Percentiles rank a stretch among this genome's conserved stretches.
Evolutionary conservation across 1,284 basidiomycete species (phyloP).

Genomic region (Fomitopsis pinicola): DNA sequence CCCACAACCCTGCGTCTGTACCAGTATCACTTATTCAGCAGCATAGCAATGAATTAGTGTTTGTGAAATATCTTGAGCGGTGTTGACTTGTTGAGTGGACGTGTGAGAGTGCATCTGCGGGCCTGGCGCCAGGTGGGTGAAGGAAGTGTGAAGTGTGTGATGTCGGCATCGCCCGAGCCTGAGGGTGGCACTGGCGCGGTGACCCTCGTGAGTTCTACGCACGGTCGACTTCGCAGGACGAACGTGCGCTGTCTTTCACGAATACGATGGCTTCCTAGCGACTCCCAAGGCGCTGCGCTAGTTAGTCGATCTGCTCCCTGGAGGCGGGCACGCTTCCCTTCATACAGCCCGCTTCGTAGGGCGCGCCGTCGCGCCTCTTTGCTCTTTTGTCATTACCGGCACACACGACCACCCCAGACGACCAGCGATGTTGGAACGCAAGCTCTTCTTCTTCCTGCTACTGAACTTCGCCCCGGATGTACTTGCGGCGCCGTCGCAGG

Average conservation of each 20-base stretch:
- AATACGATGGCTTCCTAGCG: conserved; percentile 2
- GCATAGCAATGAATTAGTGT: background rate
- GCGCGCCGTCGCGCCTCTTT: background rate
- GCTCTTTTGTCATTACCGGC: background rate
- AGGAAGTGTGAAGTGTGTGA: background rate
- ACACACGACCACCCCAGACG: background rate
- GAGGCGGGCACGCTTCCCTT: conserved; percentile 2
- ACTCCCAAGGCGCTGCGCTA: conserved; percentile 9
- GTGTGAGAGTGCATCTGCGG: background rate
- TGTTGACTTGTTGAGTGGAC: background rate
- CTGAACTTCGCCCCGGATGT: conserved; percentile 9
- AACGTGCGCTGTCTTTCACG: conserved; percentile 26
- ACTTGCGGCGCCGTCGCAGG: conserved; percentile 16
- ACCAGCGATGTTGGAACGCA: conserved; percentile 16
- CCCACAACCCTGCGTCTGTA: background rate
- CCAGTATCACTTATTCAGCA: background rate
- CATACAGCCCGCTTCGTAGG: background rate
- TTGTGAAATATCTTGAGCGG: background rate
- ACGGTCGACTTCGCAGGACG: conserved; percentile 13
- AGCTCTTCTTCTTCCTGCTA: conserved; percentile 11
- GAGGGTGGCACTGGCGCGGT: background rate
- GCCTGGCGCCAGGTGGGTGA: background rate
- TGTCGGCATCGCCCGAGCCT: conserved; percentile 2
- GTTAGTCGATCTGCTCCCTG: conserved; percentile 17
- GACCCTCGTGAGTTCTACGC: background rate